Evolutionary conservation across 2,329 filamentous ascomycete genomes (phyloP).

Genomic region (Coleophoma eucalyptorum): DNA sequence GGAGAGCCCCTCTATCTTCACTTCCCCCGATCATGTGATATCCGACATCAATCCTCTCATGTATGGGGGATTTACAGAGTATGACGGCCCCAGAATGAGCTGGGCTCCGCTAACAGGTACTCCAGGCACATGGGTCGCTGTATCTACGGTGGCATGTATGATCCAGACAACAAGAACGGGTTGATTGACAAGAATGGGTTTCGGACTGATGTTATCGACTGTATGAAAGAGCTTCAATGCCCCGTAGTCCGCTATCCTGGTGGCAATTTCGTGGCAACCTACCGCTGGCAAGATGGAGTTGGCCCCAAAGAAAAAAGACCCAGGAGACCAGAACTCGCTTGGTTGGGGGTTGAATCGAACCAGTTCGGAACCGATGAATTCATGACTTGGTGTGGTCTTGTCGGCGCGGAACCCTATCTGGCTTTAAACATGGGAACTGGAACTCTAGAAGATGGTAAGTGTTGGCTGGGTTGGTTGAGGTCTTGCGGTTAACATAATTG

Average conservation of each 20-base stretch:
- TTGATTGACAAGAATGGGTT: conserved; percentile 68
- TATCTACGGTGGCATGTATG: conserved; percentile 81
- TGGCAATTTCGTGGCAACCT: conserved; percentile 78
- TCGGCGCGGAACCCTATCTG: conserved; percentile 61
- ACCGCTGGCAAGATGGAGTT: conserved; percentile 78
- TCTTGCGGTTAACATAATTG: conserved; percentile 53
- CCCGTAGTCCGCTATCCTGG: conserved; percentile 76
- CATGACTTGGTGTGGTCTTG: conserved; percentile 69
- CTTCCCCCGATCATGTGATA: conserved; percentile 47
- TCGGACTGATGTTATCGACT: conserved; percentile 70
- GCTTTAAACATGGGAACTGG: conserved; percentile 61
- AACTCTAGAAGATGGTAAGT: conserved; percentile 38
- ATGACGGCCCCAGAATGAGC: conserved; percentile 6
- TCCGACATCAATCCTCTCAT: conserved; percentile 59
- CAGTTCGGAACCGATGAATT: conserved; percentile 81
- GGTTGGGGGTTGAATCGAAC: conserved; percentile 71
- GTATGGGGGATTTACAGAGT: conserved; percentile 63
- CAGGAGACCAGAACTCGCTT: conserved; percentile 62
- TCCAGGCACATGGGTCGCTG: conserved; percentile 77
- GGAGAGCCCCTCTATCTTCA: conserved; percentile 44
- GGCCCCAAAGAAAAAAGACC: conserved; percentile 67
- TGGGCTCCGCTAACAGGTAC: not conserved
- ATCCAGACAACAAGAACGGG: conserved; percentile 66
- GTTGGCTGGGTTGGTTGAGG: conserved; percentile 39
- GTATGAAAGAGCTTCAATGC: conserved; percentile 66